A percentile compares a stretch with the other conserved stretches of the same genome.
phyloP scores from a whole-genome alignment of 2,329 filamentous ascomycete species.

The Cryphonectria nitschkei region DNA sequence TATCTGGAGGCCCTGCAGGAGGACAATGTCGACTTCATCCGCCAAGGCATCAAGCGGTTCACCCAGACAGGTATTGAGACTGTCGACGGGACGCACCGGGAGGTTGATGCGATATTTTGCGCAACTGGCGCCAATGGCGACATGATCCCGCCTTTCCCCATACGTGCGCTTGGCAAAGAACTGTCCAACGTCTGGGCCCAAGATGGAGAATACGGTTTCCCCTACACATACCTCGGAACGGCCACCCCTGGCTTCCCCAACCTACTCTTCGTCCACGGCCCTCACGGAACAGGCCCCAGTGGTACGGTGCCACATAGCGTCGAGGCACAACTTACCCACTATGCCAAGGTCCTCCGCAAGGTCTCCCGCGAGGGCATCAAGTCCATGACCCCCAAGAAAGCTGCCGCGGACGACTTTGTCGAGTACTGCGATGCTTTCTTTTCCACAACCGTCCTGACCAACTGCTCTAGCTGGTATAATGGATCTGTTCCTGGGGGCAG shows the following conservation, averaged over 20 bases:
- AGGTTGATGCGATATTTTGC: conserved; percentile 69
- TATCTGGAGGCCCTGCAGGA: conserved; percentile 68
- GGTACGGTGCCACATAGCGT: conserved; percentile 70
- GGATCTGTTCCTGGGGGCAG: conserved; percentile 63
- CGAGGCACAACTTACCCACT: conserved; percentile 68
- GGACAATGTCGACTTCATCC: conserved; percentile 65
- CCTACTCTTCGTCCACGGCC: conserved; percentile 66
- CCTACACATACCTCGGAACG: conserved; percentile 69
- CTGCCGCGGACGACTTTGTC: conserved; percentile 67
- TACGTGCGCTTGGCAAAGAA: conserved; percentile 58
- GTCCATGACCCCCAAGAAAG: conserved; percentile 58
- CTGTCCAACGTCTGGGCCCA: conserved; percentile 60
- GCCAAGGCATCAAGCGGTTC: conserved; percentile 59
- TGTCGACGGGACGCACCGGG: conserved; percentile 56
- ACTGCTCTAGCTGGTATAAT: conserved; percentile 75
- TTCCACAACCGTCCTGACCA: conserved; percentile 56
- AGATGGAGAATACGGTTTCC: conserved; percentile 61
- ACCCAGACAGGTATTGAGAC: conserved; percentile 64
- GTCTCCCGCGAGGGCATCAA: conserved; percentile 67
- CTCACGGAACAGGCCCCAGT: conserved; percentile 60
- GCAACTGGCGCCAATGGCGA: conserved; percentile 69
- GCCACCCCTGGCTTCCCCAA: conserved; percentile 70
- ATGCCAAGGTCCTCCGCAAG: conserved; percentile 70
- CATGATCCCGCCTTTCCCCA: conserved; percentile 62
- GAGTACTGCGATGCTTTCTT: conserved; percentile 63